A percentile compares a stretch with the other conserved stretches of the same genome.
phyloP scores from a whole-genome alignment of 768 basidiomycete genomes.

The Rhizopogon vulgaris region DNA sequence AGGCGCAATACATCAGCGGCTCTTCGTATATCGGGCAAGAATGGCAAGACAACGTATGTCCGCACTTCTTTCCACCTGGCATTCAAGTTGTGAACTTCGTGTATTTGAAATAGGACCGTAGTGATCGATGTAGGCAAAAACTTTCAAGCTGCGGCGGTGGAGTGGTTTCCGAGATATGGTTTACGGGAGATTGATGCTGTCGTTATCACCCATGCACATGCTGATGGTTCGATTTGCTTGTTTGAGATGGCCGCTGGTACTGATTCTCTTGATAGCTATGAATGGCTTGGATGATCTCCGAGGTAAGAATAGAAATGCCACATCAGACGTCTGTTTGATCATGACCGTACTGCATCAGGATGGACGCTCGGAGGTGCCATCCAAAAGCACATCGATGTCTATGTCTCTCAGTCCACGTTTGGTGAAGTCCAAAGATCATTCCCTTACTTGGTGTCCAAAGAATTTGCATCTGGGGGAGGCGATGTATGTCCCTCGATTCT shows the following conservation, averaged over 20 bases:
- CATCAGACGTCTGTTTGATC: not conserved
- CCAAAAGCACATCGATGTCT: constrained; percentile 70
- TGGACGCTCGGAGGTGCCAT: constrained; percentile 69
- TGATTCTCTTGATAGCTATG: constrained; percentile 46
- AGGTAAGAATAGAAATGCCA: constrained; percentile 36
- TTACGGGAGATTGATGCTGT: constrained; percentile 69
- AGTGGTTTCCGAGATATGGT: constrained; percentile 67
- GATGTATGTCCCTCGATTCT: constrained; percentile 40
- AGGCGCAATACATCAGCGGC: constrained; percentile 79
- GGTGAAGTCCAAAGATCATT: constrained; percentile 62
- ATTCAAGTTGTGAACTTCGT: not conserved
- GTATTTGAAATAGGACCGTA: constrained; percentile 48
- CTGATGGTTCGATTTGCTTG: constrained; percentile 47
- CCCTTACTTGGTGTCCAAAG: constrained; percentile 75
- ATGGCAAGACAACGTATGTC: constrained; percentile 46
- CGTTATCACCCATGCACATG: constrained; percentile 84
- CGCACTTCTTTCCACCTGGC: not conserved
- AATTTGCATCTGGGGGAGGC: constrained; percentile 74
- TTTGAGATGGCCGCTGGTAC: not conserved
- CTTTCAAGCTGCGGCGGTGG: constrained; percentile 52
- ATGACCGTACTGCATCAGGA: constrained; percentile 31
- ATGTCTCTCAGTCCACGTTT: constrained; percentile 61
- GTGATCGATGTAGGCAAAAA: constrained; percentile 85
- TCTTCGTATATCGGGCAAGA: constrained; percentile 40
- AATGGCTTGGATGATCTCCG: constrained; percentile 88